Percentiles rank a stretch among this genome's conserved stretches.
phyloP scores from a whole-genome alignment of 768 basidiomycete species.

The Chalciporus pseudorubinellus region DNA sequence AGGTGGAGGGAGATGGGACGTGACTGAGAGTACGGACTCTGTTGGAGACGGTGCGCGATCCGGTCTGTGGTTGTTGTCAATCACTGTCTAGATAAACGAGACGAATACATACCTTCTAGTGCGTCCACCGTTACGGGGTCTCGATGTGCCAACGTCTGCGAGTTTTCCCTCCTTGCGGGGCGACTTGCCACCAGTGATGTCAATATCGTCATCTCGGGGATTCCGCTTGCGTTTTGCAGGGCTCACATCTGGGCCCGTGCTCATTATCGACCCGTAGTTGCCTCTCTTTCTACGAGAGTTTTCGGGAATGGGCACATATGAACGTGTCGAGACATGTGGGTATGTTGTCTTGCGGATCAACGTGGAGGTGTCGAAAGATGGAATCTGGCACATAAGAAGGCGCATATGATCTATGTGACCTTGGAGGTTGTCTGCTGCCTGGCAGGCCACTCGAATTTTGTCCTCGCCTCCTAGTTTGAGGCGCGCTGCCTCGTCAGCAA shows the following conservation, averaged over 20 bases:
- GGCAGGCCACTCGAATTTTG: conserved; percentile 93
- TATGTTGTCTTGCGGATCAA: conserved; percentile 67
- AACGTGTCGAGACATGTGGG: conserved; percentile 70
- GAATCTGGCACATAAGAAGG: conserved; percentile 58
- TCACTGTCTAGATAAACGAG: neutral
- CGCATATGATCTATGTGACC: conserved; percentile 59
- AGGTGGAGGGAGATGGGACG: conserved; percentile 55
- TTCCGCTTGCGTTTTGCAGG: conserved; percentile 64
- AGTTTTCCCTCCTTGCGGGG: conserved; percentile 59
- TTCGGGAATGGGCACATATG: conserved; percentile 69
- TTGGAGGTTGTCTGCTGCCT: conserved; percentile 85
- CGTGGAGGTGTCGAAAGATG: conserved; percentile 56
- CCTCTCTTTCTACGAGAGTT: conserved; percentile 61
- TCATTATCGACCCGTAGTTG: conserved; percentile 53
- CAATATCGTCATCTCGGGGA: conserved; percentile 63
- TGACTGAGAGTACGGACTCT: conserved; percentile 70
- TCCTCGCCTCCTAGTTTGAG: conserved; percentile 96
- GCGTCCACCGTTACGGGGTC: conserved; percentile 52
- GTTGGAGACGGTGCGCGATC: conserved; percentile 70
- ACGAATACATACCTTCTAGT: conserved; percentile 54
- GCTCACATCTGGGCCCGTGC: conserved; percentile 52
- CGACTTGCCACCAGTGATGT: conserved; percentile 46
- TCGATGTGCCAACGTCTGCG: conserved; percentile 41
- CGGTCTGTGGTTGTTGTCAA: conserved; percentile 37
- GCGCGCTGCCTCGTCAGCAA: conserved; percentile 88